A percentile compares a stretch with the other conserved stretches of the same genome.
Conservation (phyloP, 2,329 filamentous ascomycete species). For the Alternaria sp. region DNA sequence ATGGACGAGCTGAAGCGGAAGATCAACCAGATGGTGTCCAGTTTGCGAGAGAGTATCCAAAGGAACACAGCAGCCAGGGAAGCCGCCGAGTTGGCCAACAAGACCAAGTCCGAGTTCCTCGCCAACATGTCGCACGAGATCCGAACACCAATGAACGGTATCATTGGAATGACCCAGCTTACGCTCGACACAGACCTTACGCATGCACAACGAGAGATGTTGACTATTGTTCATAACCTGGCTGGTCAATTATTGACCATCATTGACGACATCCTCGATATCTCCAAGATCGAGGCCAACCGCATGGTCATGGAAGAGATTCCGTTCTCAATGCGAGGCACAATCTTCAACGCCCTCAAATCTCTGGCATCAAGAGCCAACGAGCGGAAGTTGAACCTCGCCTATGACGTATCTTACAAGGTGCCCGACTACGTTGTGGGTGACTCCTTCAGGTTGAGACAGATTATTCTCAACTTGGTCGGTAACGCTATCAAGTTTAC, state of each 20-base stretch:
- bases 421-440: constrained; percentile 95
- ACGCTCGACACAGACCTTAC: constrained; percentile 93
- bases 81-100: constrained; percentile 94
- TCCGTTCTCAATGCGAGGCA: constrained; percentile 90
- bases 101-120: constrained; percentile 97
- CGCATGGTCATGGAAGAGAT: constrained; percentile 99
- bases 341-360: constrained; percentile 96
- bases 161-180: constrained; percentile 97
- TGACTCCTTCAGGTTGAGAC: constrained; percentile 92
- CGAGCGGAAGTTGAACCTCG: constrained; percentile 90
- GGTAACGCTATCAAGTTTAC: constrained; percentile 99
- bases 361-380: constrained; percentile 97
- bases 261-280: constrained; percentile 80
- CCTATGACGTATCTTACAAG: constrained; percentile 90
- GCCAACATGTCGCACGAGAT: constrained; percentile 99
- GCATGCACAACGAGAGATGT: constrained; percentile 95
- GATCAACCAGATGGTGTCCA: constrained; percentile 99
- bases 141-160: constrained; percentile 95
- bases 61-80: constrained; percentile 95
- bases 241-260: constrained; percentile 96
- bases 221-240: constrained; percentile 96
- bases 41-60: constrained; percentile 93
- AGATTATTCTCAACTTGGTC: constrained; percentile 96
- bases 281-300: constrained; percentile 85
- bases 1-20: constrained; percentile 99